These are phyloP conservation scores for Globisporangium okanoganense DNA, from an alignment of 352 stramenopile species.

Conservation along the genomic window DNA sequence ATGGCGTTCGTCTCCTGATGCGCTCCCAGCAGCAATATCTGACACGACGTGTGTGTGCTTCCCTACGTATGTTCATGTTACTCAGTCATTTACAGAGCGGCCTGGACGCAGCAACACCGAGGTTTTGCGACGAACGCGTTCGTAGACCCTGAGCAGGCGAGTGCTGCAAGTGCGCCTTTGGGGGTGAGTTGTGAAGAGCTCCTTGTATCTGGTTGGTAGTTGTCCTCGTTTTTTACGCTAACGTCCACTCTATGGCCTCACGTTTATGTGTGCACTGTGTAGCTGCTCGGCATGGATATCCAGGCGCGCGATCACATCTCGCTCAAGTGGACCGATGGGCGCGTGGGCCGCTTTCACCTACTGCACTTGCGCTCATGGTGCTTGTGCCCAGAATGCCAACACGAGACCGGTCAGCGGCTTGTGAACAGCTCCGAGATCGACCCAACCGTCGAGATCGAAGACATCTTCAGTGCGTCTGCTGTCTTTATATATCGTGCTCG, in stretches of 20 bases:
- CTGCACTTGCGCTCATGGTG: conserved; percentile 80
- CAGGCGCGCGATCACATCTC: conserved; percentile 68
- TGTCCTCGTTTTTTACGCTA: neutral
- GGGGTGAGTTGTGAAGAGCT: conserved; percentile 1
- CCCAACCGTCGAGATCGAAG: conserved; percentile 54
- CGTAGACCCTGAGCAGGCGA: neutral
- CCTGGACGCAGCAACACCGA: conserved; percentile 3
- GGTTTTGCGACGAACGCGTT: conserved; percentile 31
- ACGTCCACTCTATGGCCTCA: neutral
- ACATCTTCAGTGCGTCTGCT: conserved; percentile 56
- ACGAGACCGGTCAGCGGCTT: conserved; percentile 74
- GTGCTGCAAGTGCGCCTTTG: neutral
- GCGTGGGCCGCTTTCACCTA: conserved; percentile 64
- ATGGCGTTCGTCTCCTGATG: neutral
- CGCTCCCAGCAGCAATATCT: neutral
- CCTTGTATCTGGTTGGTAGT: neutral
- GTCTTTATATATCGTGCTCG: neutral
- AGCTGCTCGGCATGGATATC: conserved; percentile 71
- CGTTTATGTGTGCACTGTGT: neutral
- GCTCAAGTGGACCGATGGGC: conserved; percentile 75
- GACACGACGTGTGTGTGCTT: neutral
- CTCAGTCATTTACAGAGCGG: neutral
- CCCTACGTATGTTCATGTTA: neutral
- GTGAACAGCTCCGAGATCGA: conserved; percentile 71
- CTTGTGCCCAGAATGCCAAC: conserved; percentile 59